phyloP scores from a whole-genome alignment of 2,329 filamentous ascomycete genomes.

The Spiromastix sp. region DNA sequence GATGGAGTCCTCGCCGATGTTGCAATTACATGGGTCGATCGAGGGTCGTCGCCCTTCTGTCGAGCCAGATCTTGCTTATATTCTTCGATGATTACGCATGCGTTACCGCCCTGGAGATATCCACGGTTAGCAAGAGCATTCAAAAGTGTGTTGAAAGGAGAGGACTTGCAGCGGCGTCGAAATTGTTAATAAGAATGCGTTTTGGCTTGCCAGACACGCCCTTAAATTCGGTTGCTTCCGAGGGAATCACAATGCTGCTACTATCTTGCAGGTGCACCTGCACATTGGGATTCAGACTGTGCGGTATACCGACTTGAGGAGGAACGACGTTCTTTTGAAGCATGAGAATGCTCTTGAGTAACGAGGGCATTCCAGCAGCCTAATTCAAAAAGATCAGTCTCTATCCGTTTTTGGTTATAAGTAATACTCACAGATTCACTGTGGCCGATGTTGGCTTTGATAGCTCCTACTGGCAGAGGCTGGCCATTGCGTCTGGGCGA shows the following conservation, averaged over 20 bases:
- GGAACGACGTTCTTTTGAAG: conserved; percentile 24
- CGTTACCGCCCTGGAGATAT: conserved; percentile 3
- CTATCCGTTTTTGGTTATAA: no score
- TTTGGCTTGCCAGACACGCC: not conserved
- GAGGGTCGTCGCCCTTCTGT: not conserved
- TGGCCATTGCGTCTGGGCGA: conserved; percentile 28
- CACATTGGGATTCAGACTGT: not conserved
- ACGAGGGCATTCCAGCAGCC: conserved; percentile 42
- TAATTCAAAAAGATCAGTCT: no score
- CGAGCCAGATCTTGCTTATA: conserved; percentile 2
- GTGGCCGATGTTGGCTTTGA: conserved; percentile 57
- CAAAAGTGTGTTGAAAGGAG: not conserved
- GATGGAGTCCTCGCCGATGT: conserved; percentile 4
- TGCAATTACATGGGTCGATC: conserved; percentile 1
- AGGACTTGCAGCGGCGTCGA: not conserved
- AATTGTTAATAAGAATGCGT: conserved; percentile 3
- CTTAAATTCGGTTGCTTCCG: not conserved
- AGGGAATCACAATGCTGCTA: not conserved
- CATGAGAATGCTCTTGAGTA: conserved; percentile 28
- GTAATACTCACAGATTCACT: conserved; percentile 36
- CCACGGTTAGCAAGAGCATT: not conserved
- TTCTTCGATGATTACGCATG: conserved; percentile 3
- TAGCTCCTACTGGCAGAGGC: conserved; percentile 34
- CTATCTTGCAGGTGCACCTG: not conserved
- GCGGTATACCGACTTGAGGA: conserved; percentile 24